Evolutionary conservation across 805 yeast genomes (phyloP).

Genomic region (Candida xyloterini): DNA sequence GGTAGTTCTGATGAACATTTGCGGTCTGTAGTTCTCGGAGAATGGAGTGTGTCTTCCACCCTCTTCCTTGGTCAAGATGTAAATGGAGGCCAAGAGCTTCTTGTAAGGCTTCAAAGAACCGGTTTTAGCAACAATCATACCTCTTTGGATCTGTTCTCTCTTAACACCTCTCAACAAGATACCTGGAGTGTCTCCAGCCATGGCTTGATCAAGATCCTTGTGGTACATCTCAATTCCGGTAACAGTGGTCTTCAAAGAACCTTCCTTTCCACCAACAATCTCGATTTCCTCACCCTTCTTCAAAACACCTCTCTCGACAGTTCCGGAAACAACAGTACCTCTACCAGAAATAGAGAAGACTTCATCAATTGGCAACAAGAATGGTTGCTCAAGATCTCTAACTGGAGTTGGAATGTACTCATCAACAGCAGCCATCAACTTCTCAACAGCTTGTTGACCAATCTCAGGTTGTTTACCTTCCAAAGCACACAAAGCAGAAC

Average conservation of each 20-base stretch:
- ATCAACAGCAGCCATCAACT: slow-evolving; percentile 89
- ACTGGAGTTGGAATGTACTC: slow-evolving; percentile 93
- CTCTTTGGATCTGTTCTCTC: slow-evolving; percentile 95
- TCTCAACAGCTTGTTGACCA: slow-evolving; percentile 79
- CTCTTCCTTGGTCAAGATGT: slow-evolving; percentile 92
- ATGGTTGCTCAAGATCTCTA: slow-evolving; percentile 95
- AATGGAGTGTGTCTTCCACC: slow-evolving; percentile 99
- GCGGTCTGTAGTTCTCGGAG: slow-evolving; percentile 97
- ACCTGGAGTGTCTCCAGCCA: slow-evolving; percentile 99
- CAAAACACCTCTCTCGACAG: slow-evolving; percentile 97
- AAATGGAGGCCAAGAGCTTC: slow-evolving; percentile 89
- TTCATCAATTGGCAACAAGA: slow-evolving; percentile 96
- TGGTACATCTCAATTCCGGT: slow-evolving; percentile 99
- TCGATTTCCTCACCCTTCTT: slow-evolving; percentile 99
- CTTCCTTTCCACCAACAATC: slow-evolving; percentile 82
- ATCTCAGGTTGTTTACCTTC: slow-evolving; percentile 87
- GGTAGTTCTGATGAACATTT: slow-evolving; percentile 93
- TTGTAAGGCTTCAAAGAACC: slow-evolving; percentile 89
- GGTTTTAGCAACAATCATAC: slow-evolving; percentile 96
- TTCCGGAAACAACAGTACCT: slow-evolving; percentile 99
- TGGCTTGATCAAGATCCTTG: slow-evolving; percentile 95
- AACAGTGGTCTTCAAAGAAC: slow-evolving; percentile 83
- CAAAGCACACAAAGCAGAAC: slow-evolving; percentile 96
- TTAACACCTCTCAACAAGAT: slow-evolving; percentile 95
- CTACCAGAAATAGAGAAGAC: slow-evolving; percentile 98